A percentile compares a stretch with the other conserved stretches of the same genome.
These are phyloP conservation scores for Trichocomaceae sp. DNA, from an alignment of 2,329 filamentous ascomycete species.

Conservation along the genomic window DNA sequence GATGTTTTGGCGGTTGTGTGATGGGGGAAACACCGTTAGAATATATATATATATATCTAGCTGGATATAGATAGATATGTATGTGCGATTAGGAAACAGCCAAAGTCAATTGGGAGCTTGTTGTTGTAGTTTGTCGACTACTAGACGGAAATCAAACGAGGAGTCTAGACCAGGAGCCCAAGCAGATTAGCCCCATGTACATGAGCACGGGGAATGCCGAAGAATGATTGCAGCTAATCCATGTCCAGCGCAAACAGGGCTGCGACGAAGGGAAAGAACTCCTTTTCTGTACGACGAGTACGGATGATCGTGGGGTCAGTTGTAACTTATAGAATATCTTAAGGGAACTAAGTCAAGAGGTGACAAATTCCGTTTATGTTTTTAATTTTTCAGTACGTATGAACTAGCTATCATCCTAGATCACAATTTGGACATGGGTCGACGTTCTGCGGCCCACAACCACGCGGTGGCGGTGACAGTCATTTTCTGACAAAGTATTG, in stretches of 20 bases:
- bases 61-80: neutral
- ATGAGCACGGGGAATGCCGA: conserved; percentile 10
- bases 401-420: neutral
- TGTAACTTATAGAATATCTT: neutral
- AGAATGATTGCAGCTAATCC: conserved; percentile 4
- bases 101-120: conserved; percentile 10
- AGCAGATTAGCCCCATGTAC: conserved; percentile 9
- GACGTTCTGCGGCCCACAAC: conserved; percentile 1
- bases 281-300: neutral
- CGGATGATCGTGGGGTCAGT: neutral
- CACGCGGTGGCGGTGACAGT: conserved; percentile 3
- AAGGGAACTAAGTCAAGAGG: neutral
- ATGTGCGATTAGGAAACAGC: neutral
- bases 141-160: too few relatives aligned
- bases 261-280: neutral
- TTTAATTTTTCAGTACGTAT: neutral
- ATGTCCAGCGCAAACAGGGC: neutral
- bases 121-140: too few relatives aligned
- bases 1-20: neutral
- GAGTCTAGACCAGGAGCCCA: conserved; percentile 5
- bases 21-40: neutral
- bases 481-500: neutral
- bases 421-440: neutral
- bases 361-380: neutral
- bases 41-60: neutral